Conservation (phyloP, 2,329 filamentous ascomycete species). For the Colletotrichum salicis region DNA sequence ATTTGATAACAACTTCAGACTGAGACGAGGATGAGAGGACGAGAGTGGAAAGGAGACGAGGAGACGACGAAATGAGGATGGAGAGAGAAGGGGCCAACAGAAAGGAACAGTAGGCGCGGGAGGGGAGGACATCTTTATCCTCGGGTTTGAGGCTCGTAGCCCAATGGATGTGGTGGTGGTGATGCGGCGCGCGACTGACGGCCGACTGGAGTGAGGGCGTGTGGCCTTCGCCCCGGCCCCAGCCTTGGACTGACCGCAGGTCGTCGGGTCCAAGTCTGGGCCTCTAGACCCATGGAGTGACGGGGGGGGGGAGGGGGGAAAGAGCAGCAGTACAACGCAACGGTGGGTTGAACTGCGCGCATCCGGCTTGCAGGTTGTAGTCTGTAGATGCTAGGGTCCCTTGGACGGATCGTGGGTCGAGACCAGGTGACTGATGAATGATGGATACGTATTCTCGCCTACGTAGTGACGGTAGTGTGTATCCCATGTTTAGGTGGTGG, state of each 20-base stretch:
- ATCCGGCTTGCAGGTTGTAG: constrained; percentile 16
- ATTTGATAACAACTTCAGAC: not conserved
- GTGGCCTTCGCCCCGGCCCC: constrained; percentile 4
- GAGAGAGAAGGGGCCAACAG: constrained; percentile 30
- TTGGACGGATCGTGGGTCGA: constrained; percentile 28
- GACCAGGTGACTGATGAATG: not conserved
- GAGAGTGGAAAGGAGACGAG: constrained; percentile 14
- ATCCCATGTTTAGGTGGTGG: not conserved
- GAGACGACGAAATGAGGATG: constrained; percentile 22
- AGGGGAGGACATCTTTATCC: constrained; percentile 37
- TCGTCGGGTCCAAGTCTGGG: constrained; percentile 14
- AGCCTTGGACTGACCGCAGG: constrained; percentile 18
- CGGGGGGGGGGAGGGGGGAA: no score
- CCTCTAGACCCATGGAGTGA: not conserved
- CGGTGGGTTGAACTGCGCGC: constrained; percentile 21
- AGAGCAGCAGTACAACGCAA: constrained; percentile 21
- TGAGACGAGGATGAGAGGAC: constrained; percentile 5
- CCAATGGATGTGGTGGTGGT: constrained; percentile 35
- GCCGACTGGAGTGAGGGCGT: constrained; percentile 3
- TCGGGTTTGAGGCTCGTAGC: constrained; percentile 28
- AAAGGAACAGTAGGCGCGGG: constrained; percentile 28
- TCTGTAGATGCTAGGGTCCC: constrained; percentile 7
- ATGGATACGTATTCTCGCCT: not conserved
- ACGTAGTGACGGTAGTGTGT: not conserved
- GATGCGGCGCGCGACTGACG: constrained; percentile 36